A percentile compares a stretch with the other conserved stretches of the same genome.
Evolutionary conservation across 306 rosid species (phyloP).

Genomic region (Sechiopsis laciniata): DNA sequence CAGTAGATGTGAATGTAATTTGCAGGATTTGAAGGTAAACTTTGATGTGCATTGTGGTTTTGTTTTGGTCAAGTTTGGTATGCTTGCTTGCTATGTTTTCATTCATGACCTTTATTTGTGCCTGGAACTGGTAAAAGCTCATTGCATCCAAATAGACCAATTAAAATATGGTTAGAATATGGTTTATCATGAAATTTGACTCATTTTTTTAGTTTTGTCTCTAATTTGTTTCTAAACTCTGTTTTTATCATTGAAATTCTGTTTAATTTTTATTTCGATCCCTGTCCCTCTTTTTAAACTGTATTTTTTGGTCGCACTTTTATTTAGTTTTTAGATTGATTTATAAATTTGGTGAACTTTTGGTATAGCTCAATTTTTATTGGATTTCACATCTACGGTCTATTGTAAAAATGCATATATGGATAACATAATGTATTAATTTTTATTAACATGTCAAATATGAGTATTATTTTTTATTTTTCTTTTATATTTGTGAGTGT

Average conservation of each 20-base stretch:
- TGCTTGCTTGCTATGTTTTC: background rate
- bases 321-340: no score
- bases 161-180: background rate
- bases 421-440: no score
- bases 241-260: no score
- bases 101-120: background rate
- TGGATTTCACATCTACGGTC: background rate
- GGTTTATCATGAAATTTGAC: no score
- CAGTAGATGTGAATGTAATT: conserved; percentile 8
- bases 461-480: no score
- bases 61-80: background rate
- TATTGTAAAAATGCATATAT: no score
- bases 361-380: background rate
- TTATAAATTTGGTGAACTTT: background rate
- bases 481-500: no score
- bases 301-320: no score
- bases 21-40: background rate
- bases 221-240: background rate
- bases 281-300: no score
- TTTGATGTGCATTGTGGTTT: conserved; percentile 13
- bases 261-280: background rate
- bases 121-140: background rate
- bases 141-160: background rate
- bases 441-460: no score
- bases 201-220: no score